Conservation (phyloP, 192 early-diverging fungal species). For the Podila horticola region DNA sequence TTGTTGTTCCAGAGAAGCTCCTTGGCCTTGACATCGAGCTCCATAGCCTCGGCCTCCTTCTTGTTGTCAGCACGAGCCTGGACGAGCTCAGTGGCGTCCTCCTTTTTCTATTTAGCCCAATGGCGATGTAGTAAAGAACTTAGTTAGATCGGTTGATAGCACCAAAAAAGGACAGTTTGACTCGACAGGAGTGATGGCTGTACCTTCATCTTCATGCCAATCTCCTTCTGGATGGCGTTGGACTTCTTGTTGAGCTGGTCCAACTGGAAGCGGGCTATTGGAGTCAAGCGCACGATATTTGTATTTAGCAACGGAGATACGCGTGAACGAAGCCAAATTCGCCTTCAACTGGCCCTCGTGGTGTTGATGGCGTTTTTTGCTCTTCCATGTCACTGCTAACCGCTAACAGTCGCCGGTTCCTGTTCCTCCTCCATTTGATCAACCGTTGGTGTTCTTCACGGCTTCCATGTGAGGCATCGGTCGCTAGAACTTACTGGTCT, state of each 20-base stretch:
- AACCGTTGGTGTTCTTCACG: background rate
- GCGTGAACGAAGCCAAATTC: too few relatives aligned
- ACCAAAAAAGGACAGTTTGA: too few relatives aligned
- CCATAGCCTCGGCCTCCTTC: conserved; percentile 72
- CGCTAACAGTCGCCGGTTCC: background rate
- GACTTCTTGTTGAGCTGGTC: conserved; percentile 91
- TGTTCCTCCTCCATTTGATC: background rate
- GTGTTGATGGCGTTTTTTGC: too few relatives aligned
- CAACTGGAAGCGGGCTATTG: conserved; percentile 81
- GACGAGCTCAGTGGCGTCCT: conserved; percentile 81
- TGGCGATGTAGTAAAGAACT: background rate
- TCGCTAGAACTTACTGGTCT: conserved; percentile 68
- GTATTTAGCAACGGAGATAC: too few relatives aligned
- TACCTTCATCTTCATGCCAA: conserved; percentile 88
- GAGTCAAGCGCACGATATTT: background rate
- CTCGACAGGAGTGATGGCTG: background rate
- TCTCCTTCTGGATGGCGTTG: conserved; percentile 93
- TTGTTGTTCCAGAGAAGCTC: conserved; percentile 73
- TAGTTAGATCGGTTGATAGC: background rate
- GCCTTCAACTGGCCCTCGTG: too few relatives aligned
- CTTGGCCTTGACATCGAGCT: conserved; percentile 81
- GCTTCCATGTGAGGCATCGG: background rate
- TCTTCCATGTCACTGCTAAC: too few relatives aligned
- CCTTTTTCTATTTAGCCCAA: conserved; percentile 66
- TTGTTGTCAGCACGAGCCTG: conserved; percentile 80